phyloP scores from a whole-genome alignment of 805 yeast genomes.

The Sugiyamaella qingdaonensis region DNA sequence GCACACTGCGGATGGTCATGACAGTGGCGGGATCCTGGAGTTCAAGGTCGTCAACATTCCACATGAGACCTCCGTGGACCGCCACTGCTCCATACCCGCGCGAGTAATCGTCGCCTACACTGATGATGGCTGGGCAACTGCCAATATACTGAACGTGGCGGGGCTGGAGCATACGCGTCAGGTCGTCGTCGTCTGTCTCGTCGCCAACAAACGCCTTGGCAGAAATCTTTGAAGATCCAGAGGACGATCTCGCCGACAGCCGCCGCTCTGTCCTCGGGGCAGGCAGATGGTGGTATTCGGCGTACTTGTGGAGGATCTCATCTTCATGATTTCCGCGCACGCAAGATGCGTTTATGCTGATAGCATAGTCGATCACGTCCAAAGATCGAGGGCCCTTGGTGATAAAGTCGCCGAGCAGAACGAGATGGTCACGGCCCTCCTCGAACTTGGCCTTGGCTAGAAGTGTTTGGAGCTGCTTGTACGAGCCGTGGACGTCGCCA shows the following conservation, averaged over 20 bases:
- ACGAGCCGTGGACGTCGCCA: conserved; percentile 89
- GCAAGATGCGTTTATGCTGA: conserved; percentile 59
- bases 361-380: conserved; percentile 62
- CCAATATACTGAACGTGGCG: conserved; percentile 59
- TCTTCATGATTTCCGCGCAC: conserved; percentile 89
- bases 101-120: conserved; percentile 52
- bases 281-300: conserved; percentile 49
- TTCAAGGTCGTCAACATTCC: conserved; percentile 50
- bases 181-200: conserved; percentile 21
- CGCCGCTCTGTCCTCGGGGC: conserved; percentile 20
- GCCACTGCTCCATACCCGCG: conserved; percentile 47
- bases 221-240: not conserved
- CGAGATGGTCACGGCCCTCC: conserved; percentile 47
- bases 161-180: conserved; percentile 54
- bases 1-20: conserved; percentile 63
- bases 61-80: conserved; percentile 78
- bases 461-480: conserved; percentile 49
- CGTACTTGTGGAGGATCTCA: conserved; percentile 61
- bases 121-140: conserved; percentile 58
- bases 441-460: conserved; percentile 45
- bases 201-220: not conserved
- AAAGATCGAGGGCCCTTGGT: conserved; percentile 78
- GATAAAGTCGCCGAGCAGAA: conserved; percentile 79
- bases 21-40: conserved; percentile 61
- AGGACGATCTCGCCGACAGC: not conserved